phyloP scores from a whole-genome alignment of 805 yeast species.

The Pichia manshurica region DNA sequence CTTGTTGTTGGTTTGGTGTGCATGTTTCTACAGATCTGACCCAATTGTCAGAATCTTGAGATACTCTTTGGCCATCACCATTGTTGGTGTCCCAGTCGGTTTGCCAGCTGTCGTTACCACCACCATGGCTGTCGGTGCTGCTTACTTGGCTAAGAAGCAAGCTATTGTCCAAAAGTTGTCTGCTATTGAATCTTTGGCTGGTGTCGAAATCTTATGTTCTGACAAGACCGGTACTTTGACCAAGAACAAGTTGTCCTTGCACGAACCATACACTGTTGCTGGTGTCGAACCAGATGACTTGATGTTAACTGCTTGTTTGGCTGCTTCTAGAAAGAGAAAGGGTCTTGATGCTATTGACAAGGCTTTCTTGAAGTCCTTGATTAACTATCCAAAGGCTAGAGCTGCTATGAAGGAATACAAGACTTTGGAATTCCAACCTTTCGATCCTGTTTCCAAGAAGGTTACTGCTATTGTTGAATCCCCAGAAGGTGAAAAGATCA shows the following conservation, averaged over 20 bases:
- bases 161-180: conserved; percentile 95
- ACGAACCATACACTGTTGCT: conserved; percentile 96
- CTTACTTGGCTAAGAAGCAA: conserved; percentile 93
- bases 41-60: conserved; percentile 82
- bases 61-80: conserved; percentile 91
- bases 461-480: conserved; percentile 93
- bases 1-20: conserved; percentile 83
- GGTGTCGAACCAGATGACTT: conserved; percentile 95
- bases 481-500: conserved; percentile 90
- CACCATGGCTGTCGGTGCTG: conserved; percentile 99
- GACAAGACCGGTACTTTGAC: conserved; percentile 94
- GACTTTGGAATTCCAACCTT: conserved; percentile 93
- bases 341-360: conserved; percentile 97
- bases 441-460: conserved; percentile 96
- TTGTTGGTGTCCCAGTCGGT: conserved; percentile 98
- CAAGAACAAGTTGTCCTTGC: conserved; percentile 88
- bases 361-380: conserved; percentile 91
- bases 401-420: conserved; percentile 88
- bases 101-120: conserved; percentile 98
- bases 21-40: conserved; percentile 90
- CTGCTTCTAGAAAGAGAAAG: conserved; percentile 97
- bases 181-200: conserved; percentile 91
- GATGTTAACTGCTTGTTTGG: conserved; percentile 96
- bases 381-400: conserved; percentile 86
- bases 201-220: conserved; percentile 92